Evolutionary conservation across 176 grass and related monocot genomes (phyloP), one percentile per base, ranked within the genome.

Genomic region (Bothriochloa decipiens): DNA sequence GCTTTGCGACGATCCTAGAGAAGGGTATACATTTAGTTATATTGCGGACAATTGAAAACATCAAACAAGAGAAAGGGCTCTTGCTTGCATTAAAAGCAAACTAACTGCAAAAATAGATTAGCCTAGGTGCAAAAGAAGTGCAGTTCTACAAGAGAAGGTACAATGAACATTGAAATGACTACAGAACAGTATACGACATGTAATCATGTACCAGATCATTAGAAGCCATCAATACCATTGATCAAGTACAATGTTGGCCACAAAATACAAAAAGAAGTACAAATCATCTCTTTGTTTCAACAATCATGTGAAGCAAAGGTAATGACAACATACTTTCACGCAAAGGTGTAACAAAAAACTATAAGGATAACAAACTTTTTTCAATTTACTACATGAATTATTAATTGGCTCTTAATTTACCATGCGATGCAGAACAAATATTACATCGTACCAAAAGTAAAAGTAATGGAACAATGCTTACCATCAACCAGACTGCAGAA

Each of bases 401-500:
- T 3, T 26, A 37, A 76, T 72, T 77, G 41, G n/a, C 68, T 46
- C 80, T 33, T 26, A 17, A 27, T 12, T 12, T 52, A 84, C 22
- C 28, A 76, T 62, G 33, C 26, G 10, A 50, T 42, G 75, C 62
- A 46, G 42, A 29, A 55, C 5, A 81, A 64, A 70, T 35, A 78
- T 62, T 75, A 28, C 61, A 73, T 79, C 41, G 55, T 79, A 83
- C 58, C 2, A 73, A 47, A 28, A 86, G 15, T 83, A 39, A 50
- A 16, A 26, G 18, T 55, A 83, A 68, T 11, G 80, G 63, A 74
- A 47, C 3, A 77, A 84, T 47, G 15, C 55, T 87, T 83, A 98
- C 96, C 96, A 90, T 95, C 85, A 93, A 90, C 87, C 91, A 90
- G 87, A 93, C 85, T 82, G 85, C 87, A 84, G 92, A 93, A 87